Evolutionary conservation across 345 rosid genomes (phyloP), one percentile per base, ranked within the genome.

Genomic region (Eucalyptus sp.): DNA sequence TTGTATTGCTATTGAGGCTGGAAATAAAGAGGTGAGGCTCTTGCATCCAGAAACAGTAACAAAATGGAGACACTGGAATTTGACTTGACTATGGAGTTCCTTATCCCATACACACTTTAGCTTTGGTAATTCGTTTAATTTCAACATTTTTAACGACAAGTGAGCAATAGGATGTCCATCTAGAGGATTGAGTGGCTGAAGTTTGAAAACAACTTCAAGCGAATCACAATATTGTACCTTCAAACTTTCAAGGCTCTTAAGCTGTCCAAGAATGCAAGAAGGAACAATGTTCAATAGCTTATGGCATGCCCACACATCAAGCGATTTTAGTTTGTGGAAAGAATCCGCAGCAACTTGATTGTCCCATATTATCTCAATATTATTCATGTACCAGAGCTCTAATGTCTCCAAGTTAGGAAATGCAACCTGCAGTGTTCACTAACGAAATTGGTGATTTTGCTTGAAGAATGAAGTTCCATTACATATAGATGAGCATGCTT

Each of bases 141-240:
- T 1, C 2, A 68, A 0, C 24, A 3, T 2, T 33, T 68, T 68
- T 5, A 68, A 17, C 0, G 7, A 13, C 2, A 33, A 68, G 2
- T 0, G 44, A 68, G 44, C 44, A 68, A 33, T 1, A 1, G 0
- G 80, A 68, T 68, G 13, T 68, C 80, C 24, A 68, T 68, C 80
- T 16, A 16, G 44, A 68, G 7, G 80, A 68, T 9, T 17, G 44
- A 31, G 0, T 17, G 2, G 24, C 4, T 68, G 24, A 33, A 8
- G 80, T 68, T 33, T 33, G 24, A 68, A 31, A 68, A 68, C 13
- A 31, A 68, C 80, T 68, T 33, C 80, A 68, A 68, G 24, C 2
- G 1, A 68, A 68, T 0, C 4, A 68, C 80, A 68, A 8, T 3
- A 16, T 0, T 0, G 0, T 31, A 68, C 22, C 44, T 16, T 1